These are phyloP conservation scores for Tuber borchii DNA, from an alignment of 495 filamentous ascomycete genomes.

Conservation along the genomic window DNA sequence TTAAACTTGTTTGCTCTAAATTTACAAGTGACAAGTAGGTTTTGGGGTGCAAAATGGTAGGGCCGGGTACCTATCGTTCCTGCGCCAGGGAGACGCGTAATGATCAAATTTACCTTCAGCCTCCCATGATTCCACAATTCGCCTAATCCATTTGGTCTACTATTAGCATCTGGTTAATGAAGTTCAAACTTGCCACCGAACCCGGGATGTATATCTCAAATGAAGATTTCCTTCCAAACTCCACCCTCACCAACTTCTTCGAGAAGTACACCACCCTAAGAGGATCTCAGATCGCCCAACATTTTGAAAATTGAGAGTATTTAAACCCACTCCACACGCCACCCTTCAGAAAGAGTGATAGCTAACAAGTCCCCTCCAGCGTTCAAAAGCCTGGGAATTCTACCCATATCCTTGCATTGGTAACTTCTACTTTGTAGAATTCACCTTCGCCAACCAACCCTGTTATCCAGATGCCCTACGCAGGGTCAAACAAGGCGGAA, in stretches of 20 bases:
- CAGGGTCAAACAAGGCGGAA: conserved; percentile 16
- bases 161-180: neutral
- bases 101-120: no score
- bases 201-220: neutral
- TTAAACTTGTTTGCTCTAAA: no score
- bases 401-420: conserved; percentile 47
- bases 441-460: conserved; percentile 40
- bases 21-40: no score
- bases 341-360: neutral
- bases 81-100: no score
- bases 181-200: neutral
- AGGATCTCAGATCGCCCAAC: no score
- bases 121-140: neutral
- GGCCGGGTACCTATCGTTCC: no score
- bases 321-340: neutral
- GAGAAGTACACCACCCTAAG: no score
- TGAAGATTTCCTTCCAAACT: neutral
- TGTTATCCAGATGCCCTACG: conserved; percentile 33
- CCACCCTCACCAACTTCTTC: neutral
- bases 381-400: conserved; percentile 44
- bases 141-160: neutral
- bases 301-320: neutral
- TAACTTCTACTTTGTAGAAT: conserved; percentile 44
- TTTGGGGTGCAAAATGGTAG: no score
- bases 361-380: conserved; percentile 26